Conservation (phyloP, 257 asterid species). For the Coffea canephora region DNA sequence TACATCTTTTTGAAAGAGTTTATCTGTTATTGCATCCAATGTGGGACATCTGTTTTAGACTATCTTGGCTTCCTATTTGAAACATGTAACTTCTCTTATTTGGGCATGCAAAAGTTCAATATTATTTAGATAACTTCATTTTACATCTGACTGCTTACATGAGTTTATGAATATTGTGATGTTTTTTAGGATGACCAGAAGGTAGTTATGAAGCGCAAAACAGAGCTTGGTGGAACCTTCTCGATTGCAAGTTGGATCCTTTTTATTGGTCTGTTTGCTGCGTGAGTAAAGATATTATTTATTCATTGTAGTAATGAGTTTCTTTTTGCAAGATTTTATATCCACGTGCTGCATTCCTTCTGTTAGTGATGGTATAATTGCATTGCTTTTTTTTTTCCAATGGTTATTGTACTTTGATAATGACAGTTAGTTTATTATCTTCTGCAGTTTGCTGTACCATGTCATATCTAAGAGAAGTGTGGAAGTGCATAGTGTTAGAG, state of each 20-base stretch:
- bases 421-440: slow-evolving; percentile 8
- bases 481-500: slow-evolving; percentile 88
- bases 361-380: neutral
- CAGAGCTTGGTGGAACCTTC: slow-evolving; percentile 93
- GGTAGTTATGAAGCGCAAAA: slow-evolving; percentile 73
- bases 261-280: slow-evolving; percentile 81
- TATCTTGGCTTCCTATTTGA: neutral
- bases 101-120: neutral
- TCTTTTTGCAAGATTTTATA: neutral
- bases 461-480: slow-evolving; percentile 71
- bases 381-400: neutral
- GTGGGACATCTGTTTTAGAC: neutral
- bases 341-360: neutral
- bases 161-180: slow-evolving; percentile 6
- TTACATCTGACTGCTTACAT: neutral
- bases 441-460: slow-evolving; percentile 85
- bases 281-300: slow-evolving; percentile 57
- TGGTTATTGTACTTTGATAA: neutral
- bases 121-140: neutral
- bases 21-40: neutral
- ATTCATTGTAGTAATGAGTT: slow-evolving; percentile 6
- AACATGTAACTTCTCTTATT: neutral
- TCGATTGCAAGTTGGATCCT: slow-evolving; percentile 91
- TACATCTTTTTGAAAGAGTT: neutral
- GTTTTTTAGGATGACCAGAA: slow-evolving; percentile 57